These are phyloP conservation scores for Gossypium stocksii DNA, from an alignment of 345 rosid genomes.

Conservation along the genomic window DNA sequence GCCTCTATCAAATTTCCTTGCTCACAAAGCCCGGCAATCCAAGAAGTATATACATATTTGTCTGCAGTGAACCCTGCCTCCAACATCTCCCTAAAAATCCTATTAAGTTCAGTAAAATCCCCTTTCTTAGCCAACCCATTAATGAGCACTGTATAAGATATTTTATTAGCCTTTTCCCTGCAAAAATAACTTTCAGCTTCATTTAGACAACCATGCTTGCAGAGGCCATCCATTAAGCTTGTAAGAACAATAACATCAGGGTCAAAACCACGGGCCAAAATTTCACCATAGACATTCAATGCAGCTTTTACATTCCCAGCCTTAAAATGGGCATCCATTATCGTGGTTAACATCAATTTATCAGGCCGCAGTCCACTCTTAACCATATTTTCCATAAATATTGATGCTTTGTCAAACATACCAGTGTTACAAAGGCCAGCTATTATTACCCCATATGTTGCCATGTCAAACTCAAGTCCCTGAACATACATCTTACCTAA, in stretches of 20 bases:
- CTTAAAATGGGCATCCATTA: constrained; percentile 39
- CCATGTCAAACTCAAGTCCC: constrained; percentile 33
- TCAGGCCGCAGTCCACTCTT: constrained; percentile 32
- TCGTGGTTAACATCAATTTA: constrained; percentile 32
- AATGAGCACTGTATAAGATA: constrained; percentile 37
- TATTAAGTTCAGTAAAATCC: constrained; percentile 40
- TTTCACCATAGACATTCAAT: constrained; percentile 18
- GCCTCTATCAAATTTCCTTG: constrained; percentile 41
- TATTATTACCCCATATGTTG: constrained; percentile 31
- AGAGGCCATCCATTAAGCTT: constrained; percentile 39
- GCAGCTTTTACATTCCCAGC: constrained; percentile 32
- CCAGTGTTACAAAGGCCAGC: constrained; percentile 36
- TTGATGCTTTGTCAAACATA: constrained; percentile 26
- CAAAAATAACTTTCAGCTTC: constrained; percentile 41
- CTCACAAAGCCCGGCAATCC: constrained; percentile 43
- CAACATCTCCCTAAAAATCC: constrained; percentile 27
- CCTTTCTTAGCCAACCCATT: constrained; percentile 37
- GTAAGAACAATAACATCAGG: constrained; percentile 39
- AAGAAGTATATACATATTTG: constrained; percentile 45
- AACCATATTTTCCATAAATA: constrained; percentile 28
- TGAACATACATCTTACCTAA: constrained; percentile 31
- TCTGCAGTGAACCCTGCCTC: constrained; percentile 38
- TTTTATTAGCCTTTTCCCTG: constrained; percentile 36
- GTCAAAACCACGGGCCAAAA: constrained; percentile 33
- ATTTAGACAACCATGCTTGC: constrained; percentile 30